A percentile compares a stretch with the other conserved stretches of the same genome.
Evolutionary conservation across 192 early-diverging fungal genomes (phyloP).

Genomic region (Cetraspora pellucida): DNA sequence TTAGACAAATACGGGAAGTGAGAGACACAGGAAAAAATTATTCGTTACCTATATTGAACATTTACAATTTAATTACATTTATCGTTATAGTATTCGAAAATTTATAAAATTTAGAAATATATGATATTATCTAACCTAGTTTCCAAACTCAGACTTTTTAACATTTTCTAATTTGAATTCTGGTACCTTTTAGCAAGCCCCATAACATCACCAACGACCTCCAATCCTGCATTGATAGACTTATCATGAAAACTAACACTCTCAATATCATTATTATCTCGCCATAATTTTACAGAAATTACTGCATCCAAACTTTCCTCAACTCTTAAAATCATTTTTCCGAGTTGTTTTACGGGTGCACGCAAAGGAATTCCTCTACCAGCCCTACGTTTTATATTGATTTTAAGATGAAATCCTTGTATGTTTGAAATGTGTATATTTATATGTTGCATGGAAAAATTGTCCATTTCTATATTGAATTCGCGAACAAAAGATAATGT

Average conservation of each 20-base stretch:
- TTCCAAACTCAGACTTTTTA: no score
- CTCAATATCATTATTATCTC: conserved; percentile 11
- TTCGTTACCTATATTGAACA: no score
- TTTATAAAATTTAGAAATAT: no score
- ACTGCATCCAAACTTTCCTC: conserved; percentile 39
- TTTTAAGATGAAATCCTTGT: conserved; percentile 22
- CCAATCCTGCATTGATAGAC: conserved; percentile 38
- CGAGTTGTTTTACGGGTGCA: conserved; percentile 38
- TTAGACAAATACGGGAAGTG: no score
- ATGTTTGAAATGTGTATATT: conserved; percentile 28
- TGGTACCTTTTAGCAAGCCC: conserved; percentile 25
- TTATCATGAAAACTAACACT: conserved; percentile 40
- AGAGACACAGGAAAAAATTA: no score
- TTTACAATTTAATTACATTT: no score
- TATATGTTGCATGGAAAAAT: conserved; percentile 29
- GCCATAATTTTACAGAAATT: conserved; percentile 37
- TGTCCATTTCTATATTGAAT: conserved; percentile 35
- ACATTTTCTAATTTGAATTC: no score
- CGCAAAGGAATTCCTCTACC: conserved; percentile 48
- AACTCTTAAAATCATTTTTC: conserved; percentile 39
- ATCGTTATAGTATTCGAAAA: no score
- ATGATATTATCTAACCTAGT: no score
- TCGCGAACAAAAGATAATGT: conserved; percentile 20
- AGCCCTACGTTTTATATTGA: conserved; percentile 38
- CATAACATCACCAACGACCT: conserved; percentile 42